Base-by-base conservation (phyloP, 495 filamentous ascomycete species). In the Xeromyces bisporus region DNA sequence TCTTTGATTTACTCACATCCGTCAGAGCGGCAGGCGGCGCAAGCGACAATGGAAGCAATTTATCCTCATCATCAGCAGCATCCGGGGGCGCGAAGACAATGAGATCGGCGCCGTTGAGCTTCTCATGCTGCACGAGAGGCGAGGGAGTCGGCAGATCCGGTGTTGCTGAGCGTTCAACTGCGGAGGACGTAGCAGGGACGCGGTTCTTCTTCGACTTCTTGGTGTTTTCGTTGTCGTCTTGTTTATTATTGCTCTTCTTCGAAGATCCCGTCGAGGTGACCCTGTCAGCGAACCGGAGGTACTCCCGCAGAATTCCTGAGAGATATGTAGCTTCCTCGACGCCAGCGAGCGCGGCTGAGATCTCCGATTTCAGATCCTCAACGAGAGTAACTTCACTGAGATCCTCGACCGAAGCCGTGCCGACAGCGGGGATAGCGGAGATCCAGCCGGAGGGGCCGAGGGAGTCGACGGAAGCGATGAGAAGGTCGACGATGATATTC, bases 401-500 rank as follows among this genome's bases (percentile, higher is more conserved):
- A 13, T 71, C 51, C 15, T 66, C 56, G 13, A 21, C 9, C 5
- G 5, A 4, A 21, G 9, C 20, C 5, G 9, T 21, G 9, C 62
- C 60, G 4, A 58, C 53, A n/a, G 64, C 51, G 3, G 62, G 50
- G 17, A 66, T 62, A 21, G 71, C 72, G 5, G 72, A 58, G 31
- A 93, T 69, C 80, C 80, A 94, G 17, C 82, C 81, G 8, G 68
- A 75, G 11, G 79, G 64, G 7, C 84, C 83, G n/a, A 93, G 67
- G 7, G 81, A 74, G 55, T 94, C 85, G 7, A 93, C 62, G 24
- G 80, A 74, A 39, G 75, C 73, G 43, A 69, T 77, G 20, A 93
- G 64, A 6, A 91, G 55, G 32, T 74, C 67, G 18, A 69, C 66
- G 46, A 67, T 69, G 7, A 56, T 67, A 23, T 69, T 60, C 13